Evolutionary conservation across 1,139 yeast species (phyloP), one percentile per base, ranked within the genome.

Genomic region (Geotrichum bryndzae): DNA sequence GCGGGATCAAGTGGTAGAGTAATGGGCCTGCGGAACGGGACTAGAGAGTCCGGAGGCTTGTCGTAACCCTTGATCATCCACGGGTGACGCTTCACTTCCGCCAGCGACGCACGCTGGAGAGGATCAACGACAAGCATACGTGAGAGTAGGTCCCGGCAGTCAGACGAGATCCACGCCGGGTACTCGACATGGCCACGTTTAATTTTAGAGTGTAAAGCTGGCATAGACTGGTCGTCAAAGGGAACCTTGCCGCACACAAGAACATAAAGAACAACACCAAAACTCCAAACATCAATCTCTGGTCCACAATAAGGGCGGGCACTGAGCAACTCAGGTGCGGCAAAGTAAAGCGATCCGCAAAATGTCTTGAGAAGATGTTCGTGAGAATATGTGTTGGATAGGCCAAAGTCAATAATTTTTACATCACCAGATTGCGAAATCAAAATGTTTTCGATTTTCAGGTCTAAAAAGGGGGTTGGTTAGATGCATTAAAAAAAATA

Each of bases 181-280:
- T 95, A 95, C 67, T 91, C 97, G 5, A 95, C 97, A 65, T 85
- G 81, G 50, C 99, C 99, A 66, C 87, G 83, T 72, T 94, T 95
- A 73, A 95, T 95, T 74, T 92, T 92, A 67, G 91, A 96, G 73
- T 95, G 99, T 69, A 95, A 80, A 1, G 90, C 95, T 56, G 94
- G 88, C 68, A 96, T 96, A 65, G 90, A 86, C 71, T 90, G 96
- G 73, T 95, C 99, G 74, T 95, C 99, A 74, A 95, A 95, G 15
- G 99, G 99, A 7, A 95, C 98, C 73, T 91, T 92, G 60, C 99
- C 99, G 73, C 97, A 92, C 1, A 94, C 97, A 65, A 95, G 78
- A 22, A 94, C 99, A 71, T 90, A 94, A 50, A 95, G 77, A 0
- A 94, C 97, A 56, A 94, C 97, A 63, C 99, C 99, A 79, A 92